Conservation (phyloP, 768 basidiomycete genomes). For the Asterophora lycoperdoides region DNA sequence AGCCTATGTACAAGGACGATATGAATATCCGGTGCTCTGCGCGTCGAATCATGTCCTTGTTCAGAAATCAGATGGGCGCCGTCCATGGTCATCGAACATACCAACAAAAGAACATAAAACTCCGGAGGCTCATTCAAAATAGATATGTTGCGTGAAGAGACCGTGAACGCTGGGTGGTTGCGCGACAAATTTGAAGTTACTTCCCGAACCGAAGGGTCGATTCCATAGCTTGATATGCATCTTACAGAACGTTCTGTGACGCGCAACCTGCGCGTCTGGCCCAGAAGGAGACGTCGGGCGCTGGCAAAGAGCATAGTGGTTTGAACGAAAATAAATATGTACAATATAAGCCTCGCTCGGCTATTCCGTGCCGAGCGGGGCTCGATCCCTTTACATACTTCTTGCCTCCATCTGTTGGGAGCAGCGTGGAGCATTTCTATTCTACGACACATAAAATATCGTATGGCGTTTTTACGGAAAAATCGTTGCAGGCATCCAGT, state of each 20-base stretch:
- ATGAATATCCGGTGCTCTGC: constrained; percentile 82
- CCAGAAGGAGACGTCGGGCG: constrained; percentile 1
- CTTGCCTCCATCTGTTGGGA: no score
- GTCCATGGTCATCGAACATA: constrained; percentile 23
- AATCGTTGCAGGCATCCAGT: no score
- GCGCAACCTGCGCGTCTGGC: background rate
- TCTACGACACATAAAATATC: no score
- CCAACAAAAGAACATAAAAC: constrained; percentile 54
- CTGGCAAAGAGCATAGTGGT: background rate
- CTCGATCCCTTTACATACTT: no score
- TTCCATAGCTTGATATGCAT: constrained; percentile 22
- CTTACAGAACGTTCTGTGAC: constrained; percentile 2
- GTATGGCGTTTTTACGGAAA: no score
- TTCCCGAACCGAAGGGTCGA: constrained; percentile 34
- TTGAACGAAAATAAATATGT: background rate
- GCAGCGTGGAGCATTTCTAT: no score
- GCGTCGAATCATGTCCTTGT: constrained; percentile 69
- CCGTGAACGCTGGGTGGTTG: constrained; percentile 45
- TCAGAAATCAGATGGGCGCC: background rate
- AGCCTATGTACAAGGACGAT: constrained; percentile 86
- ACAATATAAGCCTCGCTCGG: no score
- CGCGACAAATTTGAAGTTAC: constrained; percentile 32
- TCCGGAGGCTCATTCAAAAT: constrained; percentile 54
- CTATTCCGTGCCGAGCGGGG: background rate
- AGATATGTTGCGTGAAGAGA: constrained; percentile 43